A percentile compares a stretch with the other conserved stretches of the same genome.
Conservation (phyloP, 228 moss, liverwort and hornwort genomes). For the Sphagnum magellanicum region DNA sequence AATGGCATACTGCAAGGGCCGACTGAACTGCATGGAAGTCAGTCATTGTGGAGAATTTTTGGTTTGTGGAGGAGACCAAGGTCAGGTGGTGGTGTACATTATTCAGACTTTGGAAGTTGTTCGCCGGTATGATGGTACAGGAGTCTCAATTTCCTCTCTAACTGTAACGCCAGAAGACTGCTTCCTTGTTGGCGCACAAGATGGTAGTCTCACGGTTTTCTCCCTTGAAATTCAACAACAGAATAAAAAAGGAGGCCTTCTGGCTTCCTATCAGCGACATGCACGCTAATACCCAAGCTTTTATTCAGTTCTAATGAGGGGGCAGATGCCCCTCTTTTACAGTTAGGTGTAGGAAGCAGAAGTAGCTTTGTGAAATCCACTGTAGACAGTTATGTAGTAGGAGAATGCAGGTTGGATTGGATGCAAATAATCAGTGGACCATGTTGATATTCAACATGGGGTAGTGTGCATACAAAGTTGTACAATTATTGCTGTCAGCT, state of each 20-base stretch:
- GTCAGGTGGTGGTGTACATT: conserved; percentile 62
- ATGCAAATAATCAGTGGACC: too few relatives aligned
- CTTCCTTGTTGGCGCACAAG: conserved; percentile 69
- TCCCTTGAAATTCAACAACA: conserved; percentile 62
- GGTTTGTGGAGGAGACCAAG: conserved; percentile 72
- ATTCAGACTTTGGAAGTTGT: conserved; percentile 60
- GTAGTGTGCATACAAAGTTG: too few relatives aligned
- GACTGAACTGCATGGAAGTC: conserved; percentile 73
- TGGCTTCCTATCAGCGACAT: conserved; percentile 9
- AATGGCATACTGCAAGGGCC: conserved; percentile 51
- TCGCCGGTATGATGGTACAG: conserved; percentile 57
- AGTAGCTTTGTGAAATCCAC: too few relatives aligned
- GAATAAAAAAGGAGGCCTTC: conserved; percentile 41
- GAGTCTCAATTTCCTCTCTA: conserved; percentile 57
- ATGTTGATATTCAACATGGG: too few relatives aligned
- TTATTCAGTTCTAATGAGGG: too few relatives aligned
- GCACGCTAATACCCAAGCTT: too few relatives aligned
- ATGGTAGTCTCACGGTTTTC: conserved; percentile 57
- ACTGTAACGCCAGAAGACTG: conserved; percentile 76
- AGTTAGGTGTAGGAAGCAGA: too few relatives aligned
- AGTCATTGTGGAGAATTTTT: conserved; percentile 74
- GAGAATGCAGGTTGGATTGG: too few relatives aligned
- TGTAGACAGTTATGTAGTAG: too few relatives aligned
- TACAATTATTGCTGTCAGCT: too few relatives aligned
- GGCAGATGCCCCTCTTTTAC: too few relatives aligned